Evolutionary conservation across 345 rosid species (phyloP).

Genomic region (Garcia nutans): DNA sequence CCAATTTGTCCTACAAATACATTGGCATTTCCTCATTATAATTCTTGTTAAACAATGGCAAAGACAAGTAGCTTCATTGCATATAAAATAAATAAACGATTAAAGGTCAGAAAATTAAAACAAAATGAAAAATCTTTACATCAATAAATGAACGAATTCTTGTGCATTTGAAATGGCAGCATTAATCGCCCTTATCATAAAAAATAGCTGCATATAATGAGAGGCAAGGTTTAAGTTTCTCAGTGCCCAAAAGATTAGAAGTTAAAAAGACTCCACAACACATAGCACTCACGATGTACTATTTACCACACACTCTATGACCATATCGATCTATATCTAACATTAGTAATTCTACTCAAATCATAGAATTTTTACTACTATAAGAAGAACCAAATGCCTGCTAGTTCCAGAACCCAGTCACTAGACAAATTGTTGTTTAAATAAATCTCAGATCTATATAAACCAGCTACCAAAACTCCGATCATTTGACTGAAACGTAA

Average conservation of each 20-base stretch:
- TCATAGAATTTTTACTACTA: too few species aligned
- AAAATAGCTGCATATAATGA: not conserved
- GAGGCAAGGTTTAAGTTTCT: not conserved
- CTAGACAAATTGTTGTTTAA: not conserved
- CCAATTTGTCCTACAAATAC: constrained; percentile 87
- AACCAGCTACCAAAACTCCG: not conserved
- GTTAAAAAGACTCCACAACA: too few species aligned
- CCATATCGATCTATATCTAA: too few species aligned
- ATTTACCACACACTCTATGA: too few species aligned
- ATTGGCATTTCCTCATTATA: not conserved
- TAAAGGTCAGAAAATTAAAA: too few species aligned
- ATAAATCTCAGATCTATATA: not conserved
- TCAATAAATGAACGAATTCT: too few species aligned
- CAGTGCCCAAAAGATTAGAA: too few species aligned
- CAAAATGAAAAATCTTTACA: not conserved
- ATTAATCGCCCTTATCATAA: not conserved
- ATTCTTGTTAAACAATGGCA: not conserved
- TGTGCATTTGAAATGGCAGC: not conserved
- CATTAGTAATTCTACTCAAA: too few species aligned
- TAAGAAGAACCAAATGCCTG: not conserved
- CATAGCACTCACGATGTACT: too few species aligned
- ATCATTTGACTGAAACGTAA: not conserved
- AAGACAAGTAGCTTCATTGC: not conserved
- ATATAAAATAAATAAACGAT: too few species aligned
- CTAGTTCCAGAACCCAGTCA: not conserved